phyloP scores from a whole-genome alignment of 1,139 yeast species.

The Protomyces gravidus region DNA sequence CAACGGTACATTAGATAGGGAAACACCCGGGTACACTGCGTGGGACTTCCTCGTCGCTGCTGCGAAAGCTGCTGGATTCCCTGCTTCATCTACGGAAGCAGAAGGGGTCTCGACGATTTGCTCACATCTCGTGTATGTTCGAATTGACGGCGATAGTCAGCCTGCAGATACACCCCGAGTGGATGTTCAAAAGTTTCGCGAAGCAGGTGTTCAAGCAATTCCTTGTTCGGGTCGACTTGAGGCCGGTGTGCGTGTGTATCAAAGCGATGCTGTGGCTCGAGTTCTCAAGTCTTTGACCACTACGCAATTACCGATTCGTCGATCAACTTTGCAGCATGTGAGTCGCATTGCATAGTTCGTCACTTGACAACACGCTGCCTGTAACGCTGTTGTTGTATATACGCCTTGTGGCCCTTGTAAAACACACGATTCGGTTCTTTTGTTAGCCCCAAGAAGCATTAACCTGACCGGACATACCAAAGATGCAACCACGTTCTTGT shows the following conservation, averaged over 20 bases:
- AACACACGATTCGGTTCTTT: not conserved
- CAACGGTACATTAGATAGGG: constrained; percentile 13
- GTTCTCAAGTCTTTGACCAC: not conserved
- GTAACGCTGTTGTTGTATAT: not conserved
- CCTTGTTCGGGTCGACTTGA: not conserved
- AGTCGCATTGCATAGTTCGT: not conserved
- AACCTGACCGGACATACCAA: not conserved
- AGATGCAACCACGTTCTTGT: constrained; percentile 9
- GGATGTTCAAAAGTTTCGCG: not conserved
- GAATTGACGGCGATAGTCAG: not conserved
- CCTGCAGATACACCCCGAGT: not conserved
- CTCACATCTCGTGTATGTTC: constrained; percentile 5
- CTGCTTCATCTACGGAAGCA: not conserved
- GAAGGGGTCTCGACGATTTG: not conserved
- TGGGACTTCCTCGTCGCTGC: constrained; percentile 3
- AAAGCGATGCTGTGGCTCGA: not conserved
- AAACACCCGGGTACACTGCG: not conserved
- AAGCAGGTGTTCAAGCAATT: not conserved
- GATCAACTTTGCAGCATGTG: not conserved
- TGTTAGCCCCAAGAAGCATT: too few relatives aligned
- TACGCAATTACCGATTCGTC: not conserved
- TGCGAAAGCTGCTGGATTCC: not conserved
- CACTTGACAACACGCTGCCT: not conserved
- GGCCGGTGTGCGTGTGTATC: not conserved
- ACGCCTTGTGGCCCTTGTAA: not conserved